phyloP scores from a whole-genome alignment of 352 stramenopile species.

The Phytopythium kandeliae region DNA sequence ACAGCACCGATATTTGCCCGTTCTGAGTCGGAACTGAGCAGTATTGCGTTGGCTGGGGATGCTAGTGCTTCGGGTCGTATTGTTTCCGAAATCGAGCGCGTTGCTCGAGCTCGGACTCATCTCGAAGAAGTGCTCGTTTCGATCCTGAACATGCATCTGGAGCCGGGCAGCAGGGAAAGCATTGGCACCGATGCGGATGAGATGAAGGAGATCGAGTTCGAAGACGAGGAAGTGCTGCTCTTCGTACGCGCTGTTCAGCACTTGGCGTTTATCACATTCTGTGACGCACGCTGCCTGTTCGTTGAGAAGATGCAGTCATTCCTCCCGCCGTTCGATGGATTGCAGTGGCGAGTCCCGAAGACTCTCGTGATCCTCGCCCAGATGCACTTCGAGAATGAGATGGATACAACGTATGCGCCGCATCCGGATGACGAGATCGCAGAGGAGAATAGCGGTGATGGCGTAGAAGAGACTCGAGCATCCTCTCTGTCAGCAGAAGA shows the following conservation, averaged over 20 bases:
- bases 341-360: slow-evolving; percentile 70
- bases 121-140: slow-evolving; percentile 63
- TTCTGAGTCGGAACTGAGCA: slow-evolving; percentile 15
- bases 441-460: slow-evolving; percentile 17
- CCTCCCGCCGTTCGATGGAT: slow-evolving; percentile 39
- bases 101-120: slow-evolving; percentile 25
- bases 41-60: slow-evolving; percentile 6
- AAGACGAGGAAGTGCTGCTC: slow-evolving; percentile 34
- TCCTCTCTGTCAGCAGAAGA: slow-evolving; percentile 3
- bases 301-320: slow-evolving; percentile 77
- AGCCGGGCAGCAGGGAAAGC: slow-evolving; percentile 27
- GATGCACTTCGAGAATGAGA: slow-evolving; percentile 82
- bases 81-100: slow-evolving; percentile 32
- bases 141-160: slow-evolving; percentile 72
- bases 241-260: slow-evolving; percentile 65
- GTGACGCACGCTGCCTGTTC: slow-evolving; percentile 74
- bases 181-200: slow-evolving; percentile 17
- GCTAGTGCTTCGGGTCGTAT: slow-evolving; percentile 8
- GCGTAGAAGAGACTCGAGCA: slow-evolving; percentile 11
- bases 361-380: slow-evolving; percentile 65
- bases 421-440: slow-evolving; percentile 21
- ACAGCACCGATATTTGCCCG: slow-evolving; percentile 54
- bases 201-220: slow-evolving; percentile 67
- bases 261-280: slow-evolving; percentile 72
- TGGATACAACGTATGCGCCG: slow-evolving; percentile 12